Evolutionary conservation across 1,284 basidiomycete genomes (phyloP).

Genomic region (Cryptococcus hybrid): DNA sequence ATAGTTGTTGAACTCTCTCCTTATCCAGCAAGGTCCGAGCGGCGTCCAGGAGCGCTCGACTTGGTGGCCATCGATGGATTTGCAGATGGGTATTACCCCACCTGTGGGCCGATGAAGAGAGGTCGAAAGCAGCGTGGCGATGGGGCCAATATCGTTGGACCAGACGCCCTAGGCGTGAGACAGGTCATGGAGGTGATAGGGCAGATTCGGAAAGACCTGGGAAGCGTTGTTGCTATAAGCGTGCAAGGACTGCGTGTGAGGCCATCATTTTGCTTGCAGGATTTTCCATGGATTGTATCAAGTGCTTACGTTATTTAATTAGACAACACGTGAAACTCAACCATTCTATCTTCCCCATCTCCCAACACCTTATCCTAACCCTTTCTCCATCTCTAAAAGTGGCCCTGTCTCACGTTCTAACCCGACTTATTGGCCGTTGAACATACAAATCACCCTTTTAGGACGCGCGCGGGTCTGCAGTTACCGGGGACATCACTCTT

Average conservation of each 20-base stretch:
- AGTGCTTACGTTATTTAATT: background rate
- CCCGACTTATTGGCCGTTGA: slow-evolving; percentile 28
- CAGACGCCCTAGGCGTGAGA: slow-evolving; percentile 32
- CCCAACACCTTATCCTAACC: slow-evolving; percentile 39
- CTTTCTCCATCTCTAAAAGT: slow-evolving; percentile 15
- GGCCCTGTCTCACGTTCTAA: background rate
- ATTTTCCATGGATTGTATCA: background rate
- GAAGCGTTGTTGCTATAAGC: slow-evolving; percentile 35
- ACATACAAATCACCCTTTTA: slow-evolving; percentile 35
- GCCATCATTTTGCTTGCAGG: background rate
- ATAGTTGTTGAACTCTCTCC: slow-evolving; percentile 6
- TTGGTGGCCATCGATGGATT: slow-evolving; percentile 45
- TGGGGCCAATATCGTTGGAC: slow-evolving; percentile 7
- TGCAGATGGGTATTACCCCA: slow-evolving; percentile 40
- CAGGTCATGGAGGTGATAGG: slow-evolving; percentile 39
- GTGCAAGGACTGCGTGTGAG: slow-evolving; percentile 44
- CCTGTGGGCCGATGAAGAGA: slow-evolving; percentile 36
- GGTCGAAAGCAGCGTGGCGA: background rate
- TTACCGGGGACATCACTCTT: slow-evolving; percentile 35
- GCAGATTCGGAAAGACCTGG: slow-evolving; percentile 32
- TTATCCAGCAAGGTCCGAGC: background rate
- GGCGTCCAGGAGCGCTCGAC: slow-evolving; percentile 9
- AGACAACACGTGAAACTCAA: slow-evolving; percentile 10
- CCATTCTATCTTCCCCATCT: slow-evolving; percentile 40
- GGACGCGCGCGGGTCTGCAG: slow-evolving; percentile 29